Base-by-base conservation (phyloP, 2,329 filamentous ascomycete genomes). In the Clarireedia homoeocarpa region DNA sequence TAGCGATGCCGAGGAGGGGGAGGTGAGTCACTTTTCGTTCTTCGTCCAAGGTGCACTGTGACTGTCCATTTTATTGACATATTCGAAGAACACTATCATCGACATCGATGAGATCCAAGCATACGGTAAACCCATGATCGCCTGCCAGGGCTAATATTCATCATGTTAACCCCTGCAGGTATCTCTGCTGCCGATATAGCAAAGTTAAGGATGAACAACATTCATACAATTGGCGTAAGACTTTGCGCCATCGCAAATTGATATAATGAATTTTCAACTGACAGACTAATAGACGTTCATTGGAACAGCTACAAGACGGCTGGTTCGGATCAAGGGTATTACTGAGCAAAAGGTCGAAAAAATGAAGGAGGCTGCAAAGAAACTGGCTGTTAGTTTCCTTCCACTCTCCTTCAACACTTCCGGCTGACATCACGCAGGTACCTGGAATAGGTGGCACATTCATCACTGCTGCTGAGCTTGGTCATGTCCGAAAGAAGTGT, bases 281-380 rank as follows among this genome's bases (percentile, higher is more conserved):
- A 52, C 46, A 34, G 10, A 17, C 48, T 5, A 12, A 15, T 62
- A 84, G 81, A 79, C 79, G 46, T 80, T 86, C 38, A 77, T 83
- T 61, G 73, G 76, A 15, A 79, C 81, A 15, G 84, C 81, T 44
- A 77, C 80, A 52, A 80, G 77, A 63, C 80, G 75, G 17, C 73
- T 87, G 15, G 70, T 82, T 53, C 86, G 82, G 67, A 86, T 87
- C 69, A 86, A 85, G 65, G 84, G 84, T 7, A 85, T 86, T 69
- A 86, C 83, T 56, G 84, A 86, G 66, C 75, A 82, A 65, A 87
- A 87, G 68, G 84, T 86, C 4, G 84, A 87, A 61, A 87, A 86
- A 68, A 77, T 87, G 66, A 86, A 85, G 65, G 84, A 87, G 62
- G 84, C 84, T 49, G 77, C 83, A 53, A 74, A 75, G 58, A 71